A percentile compares a stretch with the other conserved stretches of the same genome.
These are phyloP conservation scores for Taxillus chinensis DNA, from an alignment of 164 flowering plant species.

Conservation along the genomic window DNA sequence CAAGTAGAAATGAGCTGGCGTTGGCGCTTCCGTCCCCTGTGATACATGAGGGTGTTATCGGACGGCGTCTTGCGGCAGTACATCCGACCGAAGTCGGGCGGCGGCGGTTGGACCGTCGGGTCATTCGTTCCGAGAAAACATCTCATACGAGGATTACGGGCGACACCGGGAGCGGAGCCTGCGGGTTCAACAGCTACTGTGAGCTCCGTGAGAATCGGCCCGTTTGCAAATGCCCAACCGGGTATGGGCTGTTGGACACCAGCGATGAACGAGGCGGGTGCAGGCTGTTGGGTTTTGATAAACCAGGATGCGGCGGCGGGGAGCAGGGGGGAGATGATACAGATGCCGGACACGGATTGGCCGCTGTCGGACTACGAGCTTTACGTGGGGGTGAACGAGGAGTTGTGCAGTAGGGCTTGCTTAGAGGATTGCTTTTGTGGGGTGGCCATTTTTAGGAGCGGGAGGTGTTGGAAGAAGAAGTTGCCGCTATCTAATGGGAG, in stretches of 20 bases:
- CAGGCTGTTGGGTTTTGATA: not conserved
- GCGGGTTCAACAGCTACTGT: conserved; percentile 9
- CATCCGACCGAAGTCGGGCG: not conserved
- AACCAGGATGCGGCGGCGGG: not conserved
- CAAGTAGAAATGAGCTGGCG: no score
- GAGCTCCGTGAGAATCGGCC: not conserved
- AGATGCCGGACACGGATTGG: not conserved
- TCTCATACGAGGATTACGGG: not conserved
- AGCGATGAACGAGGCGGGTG: not conserved
- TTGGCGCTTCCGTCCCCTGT: no score
- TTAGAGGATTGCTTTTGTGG: not conserved
- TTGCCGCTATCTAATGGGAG: not conserved
- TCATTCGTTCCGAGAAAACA: not conserved
- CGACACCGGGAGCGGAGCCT: not conserved
- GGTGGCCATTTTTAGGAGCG: not conserved
- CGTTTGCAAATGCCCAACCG: not conserved
- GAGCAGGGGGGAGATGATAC: not conserved
- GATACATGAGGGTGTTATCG: no score
- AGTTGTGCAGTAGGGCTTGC: not conserved
- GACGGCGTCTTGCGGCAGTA: conserved; percentile 3
- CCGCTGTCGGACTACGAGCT: not conserved
- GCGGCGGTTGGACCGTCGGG: not conserved
- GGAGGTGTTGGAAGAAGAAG: not conserved
- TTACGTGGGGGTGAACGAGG: not conserved
- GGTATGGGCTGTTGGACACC: not conserved